Percentiles rank a stretch among this genome's conserved stretches.
Evolutionary conservation across 2,329 filamentous ascomycete genomes (phyloP).

Genomic region (Clarireedia paspali): DNA sequence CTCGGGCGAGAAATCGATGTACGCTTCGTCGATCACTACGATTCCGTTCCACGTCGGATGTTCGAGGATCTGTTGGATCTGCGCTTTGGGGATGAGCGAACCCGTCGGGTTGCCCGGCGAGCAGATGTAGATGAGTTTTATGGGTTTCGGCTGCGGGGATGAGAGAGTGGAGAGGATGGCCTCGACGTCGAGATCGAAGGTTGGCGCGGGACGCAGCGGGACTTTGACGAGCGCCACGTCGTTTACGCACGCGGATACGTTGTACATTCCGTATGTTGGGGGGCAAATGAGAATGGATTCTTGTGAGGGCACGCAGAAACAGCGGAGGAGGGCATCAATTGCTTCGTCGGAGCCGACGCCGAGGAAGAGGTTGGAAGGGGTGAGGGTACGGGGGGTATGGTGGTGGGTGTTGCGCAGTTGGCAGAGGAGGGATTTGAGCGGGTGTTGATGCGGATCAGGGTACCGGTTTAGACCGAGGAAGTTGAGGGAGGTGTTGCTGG

Average conservation of each 20-base stretch:
- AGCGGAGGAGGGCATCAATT: constrained; percentile 87
- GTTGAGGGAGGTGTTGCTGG: constrained; percentile 52
- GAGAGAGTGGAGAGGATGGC: constrained; percentile 61
- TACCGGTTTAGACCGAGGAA: constrained; percentile 84
- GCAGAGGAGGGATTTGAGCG: constrained; percentile 83
- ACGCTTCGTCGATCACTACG: constrained; percentile 90
- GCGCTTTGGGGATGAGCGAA: constrained; percentile 64
- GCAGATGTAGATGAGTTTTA: constrained; percentile 91
- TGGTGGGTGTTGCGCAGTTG: constrained; percentile 76
- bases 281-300: constrained; percentile 94
- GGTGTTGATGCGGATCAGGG: constrained; percentile 87
- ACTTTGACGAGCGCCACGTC: constrained; percentile 81
- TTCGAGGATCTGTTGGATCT: constrained; percentile 65
- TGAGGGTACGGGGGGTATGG: constrained; percentile 67
- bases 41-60: constrained; percentile 94
- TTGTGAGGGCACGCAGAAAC: constrained; percentile 79
- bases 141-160: constrained; percentile 44
- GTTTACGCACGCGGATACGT: constrained; percentile 89
- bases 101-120: constrained; percentile 94
- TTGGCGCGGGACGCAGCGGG: constrained; percentile 65
- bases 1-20: constrained; percentile 84
- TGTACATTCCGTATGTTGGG: constrained; percentile 98
- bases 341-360: constrained; percentile 96
- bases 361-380: constrained; percentile 81
- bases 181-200: constrained; percentile 66